Evolutionary conservation across 2,329 filamentous ascomycete genomes (phyloP), one percentile per base, ranked within the genome.

Genomic region (Bipolaris gigantea): DNA sequence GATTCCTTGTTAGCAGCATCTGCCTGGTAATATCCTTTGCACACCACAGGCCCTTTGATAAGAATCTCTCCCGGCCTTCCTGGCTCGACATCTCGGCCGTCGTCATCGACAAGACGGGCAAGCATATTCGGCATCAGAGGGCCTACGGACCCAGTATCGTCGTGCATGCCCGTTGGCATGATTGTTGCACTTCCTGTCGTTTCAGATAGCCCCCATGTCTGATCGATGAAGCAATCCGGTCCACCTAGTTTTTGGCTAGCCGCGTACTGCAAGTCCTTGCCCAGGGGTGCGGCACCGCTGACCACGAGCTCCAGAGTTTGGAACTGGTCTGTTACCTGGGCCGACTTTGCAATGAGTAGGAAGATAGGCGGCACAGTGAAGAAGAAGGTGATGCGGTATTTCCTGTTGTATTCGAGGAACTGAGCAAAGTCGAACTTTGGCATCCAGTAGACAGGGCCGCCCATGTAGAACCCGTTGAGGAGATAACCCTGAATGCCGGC

Each of bases 321-420:
- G 55, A 87, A 83, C 39, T 86, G 83, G 48, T 84, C 79, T 9
- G 73, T 83, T 2, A 85, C 83, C 0, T 76, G 67, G 0, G 82
- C 78, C 30, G 75, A 77, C 67, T 86, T 86, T 6, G 83, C 81
- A 53, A 88, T 83, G 15, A 80, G 76, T 13, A 86, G 76, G 61
- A 78, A 85, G 50, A 88, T 83, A 1, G 84, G 83, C 8, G 85
- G 85, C 1, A 87, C 84, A 5, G 79, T 83, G 64, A 86, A 81
- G 65, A 86, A 80, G 46, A 69, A 73, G 0, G 82, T 85, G 56
- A 85, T 77, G 10, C 71, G 69, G 62, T 82, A 80, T 44, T 76
- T 75, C 38, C 76, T 76, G 61, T 76, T 77, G 68, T 85, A 80
- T 35, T 74, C 70, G 48, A 86, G 76, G 64, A 88, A 86, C 34